Evolutionary conservation across 352 stramenopile genomes (phyloP).

Genomic region (Phytophthora vignae): DNA sequence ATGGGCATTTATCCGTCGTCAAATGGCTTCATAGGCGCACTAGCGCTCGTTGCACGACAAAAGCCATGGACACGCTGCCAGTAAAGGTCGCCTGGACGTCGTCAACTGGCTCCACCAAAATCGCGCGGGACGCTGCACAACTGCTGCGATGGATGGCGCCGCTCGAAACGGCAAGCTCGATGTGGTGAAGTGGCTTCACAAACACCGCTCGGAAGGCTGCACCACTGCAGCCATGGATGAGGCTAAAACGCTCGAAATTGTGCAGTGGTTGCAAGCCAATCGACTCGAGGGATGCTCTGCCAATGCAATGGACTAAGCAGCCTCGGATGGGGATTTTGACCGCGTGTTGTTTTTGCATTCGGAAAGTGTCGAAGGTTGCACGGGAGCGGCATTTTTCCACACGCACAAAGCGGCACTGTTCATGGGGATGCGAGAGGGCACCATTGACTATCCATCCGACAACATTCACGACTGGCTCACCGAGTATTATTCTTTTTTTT

Average conservation of each 20-base stretch:
- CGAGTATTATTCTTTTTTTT: too few species aligned
- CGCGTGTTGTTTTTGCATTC: background rate
- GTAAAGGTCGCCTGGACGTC: too few species aligned
- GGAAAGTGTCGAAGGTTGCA: background rate
- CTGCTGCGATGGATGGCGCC: too few species aligned
- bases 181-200: constrained; percentile 1
- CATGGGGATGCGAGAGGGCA: background rate
- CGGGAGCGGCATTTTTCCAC: background rate
- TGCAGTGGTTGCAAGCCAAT: background rate
- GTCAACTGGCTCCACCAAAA: too few species aligned
- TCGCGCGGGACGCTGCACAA: too few species aligned
- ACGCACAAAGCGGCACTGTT: background rate
- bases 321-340: constrained; percentile 3
- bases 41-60: too few species aligned
- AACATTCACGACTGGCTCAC: constrained; percentile 6
- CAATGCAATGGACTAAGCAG: too few species aligned
- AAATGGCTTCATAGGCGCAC: too few species aligned
- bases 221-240: background rate
- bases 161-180: too few species aligned
- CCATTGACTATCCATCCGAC: background rate
- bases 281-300: background rate
- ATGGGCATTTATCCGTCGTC: too few species aligned
- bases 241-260: background rate
- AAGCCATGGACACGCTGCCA: too few species aligned
- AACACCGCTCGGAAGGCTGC: background rate